Evolutionary conservation across 768 basidiomycete species (phyloP).

Genomic region (Suillus americanus): DNA sequence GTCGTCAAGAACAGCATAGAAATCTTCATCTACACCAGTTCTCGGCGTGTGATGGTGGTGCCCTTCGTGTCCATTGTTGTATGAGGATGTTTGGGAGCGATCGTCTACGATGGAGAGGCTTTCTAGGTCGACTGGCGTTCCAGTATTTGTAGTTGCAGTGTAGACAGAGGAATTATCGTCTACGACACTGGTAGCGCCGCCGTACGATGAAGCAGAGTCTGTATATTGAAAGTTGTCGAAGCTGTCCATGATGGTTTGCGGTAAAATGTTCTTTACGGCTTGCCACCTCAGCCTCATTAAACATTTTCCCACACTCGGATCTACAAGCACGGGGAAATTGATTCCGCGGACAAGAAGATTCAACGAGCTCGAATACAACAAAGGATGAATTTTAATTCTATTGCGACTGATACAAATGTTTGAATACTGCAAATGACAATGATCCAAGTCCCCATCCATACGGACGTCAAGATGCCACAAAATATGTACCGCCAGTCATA

Average conservation of each 20-base stretch:
- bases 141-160: constrained; percentile 64
- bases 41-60: constrained; percentile 30
- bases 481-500: background rate
- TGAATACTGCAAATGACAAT: constrained; percentile 3
- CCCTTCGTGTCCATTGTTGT: constrained; percentile 34
- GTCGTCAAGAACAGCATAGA: constrained; percentile 87
- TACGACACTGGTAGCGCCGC: constrained; percentile 61
- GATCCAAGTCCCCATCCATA: constrained; percentile 5
- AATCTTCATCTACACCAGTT: constrained; percentile 70
- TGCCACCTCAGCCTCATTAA: background rate
- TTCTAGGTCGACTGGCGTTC: constrained; percentile 62
- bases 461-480: constrained; percentile 1
- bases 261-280: background rate
- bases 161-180: constrained; percentile 84
- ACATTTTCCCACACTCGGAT: background rate
- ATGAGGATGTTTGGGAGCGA: constrained; percentile 42
- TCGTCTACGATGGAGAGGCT: constrained; percentile 68
- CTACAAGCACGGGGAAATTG: background rate
- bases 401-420: constrained; percentile 3
- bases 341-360: background rate
- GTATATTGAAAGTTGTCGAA: constrained; percentile 82
- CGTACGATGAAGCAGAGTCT: constrained; percentile 80
- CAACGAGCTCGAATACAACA: background rate
- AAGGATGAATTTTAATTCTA: background rate
- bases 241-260: constrained; percentile 58